Conservation (phyloP, 2,329 filamentous ascomycete genomes). For the Colletotrichum coccodes region DNA sequence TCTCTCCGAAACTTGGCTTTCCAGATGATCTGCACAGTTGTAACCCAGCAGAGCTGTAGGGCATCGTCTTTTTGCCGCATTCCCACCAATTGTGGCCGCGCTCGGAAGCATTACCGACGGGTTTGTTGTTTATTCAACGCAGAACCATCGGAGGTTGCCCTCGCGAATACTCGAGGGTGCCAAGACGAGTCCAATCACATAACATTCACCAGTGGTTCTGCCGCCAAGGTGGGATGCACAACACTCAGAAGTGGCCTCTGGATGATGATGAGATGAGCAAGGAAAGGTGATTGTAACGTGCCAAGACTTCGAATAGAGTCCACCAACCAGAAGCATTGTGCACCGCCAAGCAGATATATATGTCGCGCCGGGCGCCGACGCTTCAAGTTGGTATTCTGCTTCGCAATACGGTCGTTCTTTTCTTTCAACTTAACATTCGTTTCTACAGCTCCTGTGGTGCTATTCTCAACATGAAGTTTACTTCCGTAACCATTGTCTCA, state of each 20-base stretch:
- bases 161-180: neutral
- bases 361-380: neutral
- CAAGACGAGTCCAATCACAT: conserved; percentile 10
- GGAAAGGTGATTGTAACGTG: neutral
- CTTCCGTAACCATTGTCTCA: conserved; percentile 6
- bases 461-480: neutral
- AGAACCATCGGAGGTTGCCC: neutral
- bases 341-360: neutral
- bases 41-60: neutral
- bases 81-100: conserved; percentile 16
- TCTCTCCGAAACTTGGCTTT: neutral
- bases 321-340: conserved; percentile 1
- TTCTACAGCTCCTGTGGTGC: neutral
- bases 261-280: neutral
- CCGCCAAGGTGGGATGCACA: neutral
- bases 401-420: neutral
- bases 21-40: neutral
- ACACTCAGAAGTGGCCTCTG: neutral
- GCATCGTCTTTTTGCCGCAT: neutral
- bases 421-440: neutral
- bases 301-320: conserved; percentile 7
- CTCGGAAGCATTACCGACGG: neutral
- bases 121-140: neutral
- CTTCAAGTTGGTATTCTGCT: fast-evolving
- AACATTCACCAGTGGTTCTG: neutral